Conservation (phyloP, 129 eudicot genomes). For the Erigeron canadensis region DNA sequence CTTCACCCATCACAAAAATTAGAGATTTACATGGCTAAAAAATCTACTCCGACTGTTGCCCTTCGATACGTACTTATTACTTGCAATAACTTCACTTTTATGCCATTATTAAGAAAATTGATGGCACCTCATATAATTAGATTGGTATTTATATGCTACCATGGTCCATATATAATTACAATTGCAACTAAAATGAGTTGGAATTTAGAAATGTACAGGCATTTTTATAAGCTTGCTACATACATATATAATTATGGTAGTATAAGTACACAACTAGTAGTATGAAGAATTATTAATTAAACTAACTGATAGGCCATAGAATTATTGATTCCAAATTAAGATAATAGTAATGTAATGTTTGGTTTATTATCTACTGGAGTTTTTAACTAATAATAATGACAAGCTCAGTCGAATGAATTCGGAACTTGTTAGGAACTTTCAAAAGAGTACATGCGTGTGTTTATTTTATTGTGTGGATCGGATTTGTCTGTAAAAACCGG, state of each 20-base stretch:
- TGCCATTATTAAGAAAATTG: background rate
- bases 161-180: slow-evolving; percentile 22
- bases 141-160: background rate
- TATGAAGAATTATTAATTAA: slow-evolving; percentile 3
- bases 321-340: slow-evolving; percentile 13
- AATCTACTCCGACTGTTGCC: no score
- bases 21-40: no score
- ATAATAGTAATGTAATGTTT: background rate
- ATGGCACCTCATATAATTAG: slow-evolving; percentile 12
- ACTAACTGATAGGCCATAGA: background rate
- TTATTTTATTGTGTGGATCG: no score
- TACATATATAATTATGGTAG: slow-evolving; percentile 19
- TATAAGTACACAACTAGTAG: slow-evolving; percentile 14
- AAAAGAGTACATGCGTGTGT: no score
- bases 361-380: no score
- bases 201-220: background rate
- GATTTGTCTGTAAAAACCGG: no score
- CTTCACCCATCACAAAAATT: no score
- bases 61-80: no score
- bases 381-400: no score
- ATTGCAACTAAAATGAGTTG: slow-evolving; percentile 11
- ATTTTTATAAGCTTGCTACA: slow-evolving; percentile 15
- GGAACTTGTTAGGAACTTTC: no score
- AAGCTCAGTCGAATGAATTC: no score
- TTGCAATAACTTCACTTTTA: no score